These are phyloP conservation scores for Irpex rosettiformis DNA, from an alignment of 1,284 basidiomycete genomes.

Conservation along the genomic window DNA sequence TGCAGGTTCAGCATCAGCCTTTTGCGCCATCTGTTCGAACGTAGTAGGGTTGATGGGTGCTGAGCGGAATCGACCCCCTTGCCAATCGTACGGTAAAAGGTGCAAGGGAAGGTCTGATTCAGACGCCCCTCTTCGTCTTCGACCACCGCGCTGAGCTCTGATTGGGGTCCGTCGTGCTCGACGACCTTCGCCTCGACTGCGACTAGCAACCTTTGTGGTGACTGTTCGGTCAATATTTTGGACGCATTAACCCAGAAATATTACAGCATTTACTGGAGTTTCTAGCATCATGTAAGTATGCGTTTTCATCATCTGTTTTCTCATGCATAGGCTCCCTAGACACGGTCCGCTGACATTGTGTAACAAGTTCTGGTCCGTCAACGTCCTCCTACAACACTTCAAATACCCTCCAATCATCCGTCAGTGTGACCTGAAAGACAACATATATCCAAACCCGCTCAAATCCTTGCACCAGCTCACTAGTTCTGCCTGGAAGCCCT, in stretches of 20 bases:
- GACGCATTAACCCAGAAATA: not conserved
- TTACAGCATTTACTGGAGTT: not conserved
- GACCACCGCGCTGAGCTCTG: conserved; percentile 16
- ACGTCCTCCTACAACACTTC: not conserved
- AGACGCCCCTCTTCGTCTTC: conserved; percentile 16
- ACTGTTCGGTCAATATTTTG: not conserved
- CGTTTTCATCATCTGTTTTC: not conserved
- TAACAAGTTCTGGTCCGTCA: conserved; percentile 1
- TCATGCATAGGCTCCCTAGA: not conserved
- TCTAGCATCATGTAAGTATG: conserved; percentile 9
- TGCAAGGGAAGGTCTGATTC: conserved; percentile 7
- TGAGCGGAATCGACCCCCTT: not conserved
- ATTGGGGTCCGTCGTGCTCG: conserved; percentile 11
- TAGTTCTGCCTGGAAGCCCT: conserved; percentile 14
- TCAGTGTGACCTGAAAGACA: conserved; percentile 1
- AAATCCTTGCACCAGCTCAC: not conserved
- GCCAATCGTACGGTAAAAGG: conserved; percentile 4
- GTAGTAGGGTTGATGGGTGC: not conserved
- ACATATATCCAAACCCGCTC: not conserved
- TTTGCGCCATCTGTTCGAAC: conserved; percentile 4
- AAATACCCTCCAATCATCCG: not conserved
- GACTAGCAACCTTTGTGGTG: not conserved
- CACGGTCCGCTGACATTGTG: not conserved
- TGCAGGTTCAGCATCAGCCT: not conserved
- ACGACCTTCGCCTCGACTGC: conserved; percentile 6